Evolutionary conservation across 2,329 filamentous ascomycete genomes (phyloP), one percentile per base, ranked within the genome.

Genomic region (Stagonosporopsis cucurbitacearum): DNA sequence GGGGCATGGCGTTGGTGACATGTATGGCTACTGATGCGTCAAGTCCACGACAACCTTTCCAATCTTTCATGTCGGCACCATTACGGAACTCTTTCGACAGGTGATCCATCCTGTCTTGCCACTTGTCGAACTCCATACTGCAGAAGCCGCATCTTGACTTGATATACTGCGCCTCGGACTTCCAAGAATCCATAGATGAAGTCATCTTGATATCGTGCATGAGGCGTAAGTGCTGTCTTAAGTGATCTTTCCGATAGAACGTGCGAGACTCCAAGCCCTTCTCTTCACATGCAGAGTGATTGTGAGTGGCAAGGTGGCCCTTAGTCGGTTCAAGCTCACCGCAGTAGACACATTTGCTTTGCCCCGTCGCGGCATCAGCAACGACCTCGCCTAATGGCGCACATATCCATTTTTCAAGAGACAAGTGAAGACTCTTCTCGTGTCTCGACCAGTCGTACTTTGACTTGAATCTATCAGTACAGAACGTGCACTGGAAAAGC

Each of bases 251-350:
- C 23, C 85, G 78, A 64, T 84, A 86, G 68, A 87, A 87, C 0
- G 83, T 86, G 32, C 85, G 82, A 62, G 90, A 87, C 51, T 85
- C 81, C 1, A 81, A 60, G 4, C 83, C 83, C 68, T 89, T 85
- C 66, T 92, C 88, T 59, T 86, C 85, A 69, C 90, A 93, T 13
- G 84, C 76, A 30, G 76, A 75, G 67, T 84, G 85, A 60, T 86
- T 85, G 74, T 88, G 86, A 7, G 76, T 78, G 61, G 86, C 84
- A 15, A 87, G 68, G 68, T 88, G 86, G 13, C 82, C 81, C 22
- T 77, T 70, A 7, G 79, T 79, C 0, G 85, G 85, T 47, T 86
- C 79, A 22, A 78, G 64, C 17, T 76, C 76, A 50, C 81, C 80
- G 69, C 86, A 88, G 66, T 86, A 88, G 1, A 83, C 84, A 68